Percentiles rank a stretch among this genome's conserved stretches.
Evolutionary conservation across 805 yeast species (phyloP).

Genomic region (Teunomyces pallodes): DNA sequence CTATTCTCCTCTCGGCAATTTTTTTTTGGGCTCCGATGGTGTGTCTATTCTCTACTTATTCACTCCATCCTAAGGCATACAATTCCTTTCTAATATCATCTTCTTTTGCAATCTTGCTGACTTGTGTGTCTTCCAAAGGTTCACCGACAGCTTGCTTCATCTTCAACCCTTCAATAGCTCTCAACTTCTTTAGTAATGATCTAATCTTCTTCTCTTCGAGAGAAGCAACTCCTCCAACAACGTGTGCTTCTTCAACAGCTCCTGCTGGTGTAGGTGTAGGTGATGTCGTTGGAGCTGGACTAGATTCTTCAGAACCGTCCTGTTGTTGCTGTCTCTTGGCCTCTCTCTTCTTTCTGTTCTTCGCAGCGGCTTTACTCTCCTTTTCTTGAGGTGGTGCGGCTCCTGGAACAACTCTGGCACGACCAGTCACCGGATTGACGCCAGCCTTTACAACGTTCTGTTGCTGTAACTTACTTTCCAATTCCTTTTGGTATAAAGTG

Average conservation of each 20-base stretch:
- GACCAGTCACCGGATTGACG: slow-evolving; percentile 23
- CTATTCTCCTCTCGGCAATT: background rate
- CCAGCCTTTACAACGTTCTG: slow-evolving; percentile 9
- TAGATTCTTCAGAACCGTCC: slow-evolving; percentile 7
- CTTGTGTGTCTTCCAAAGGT: slow-evolving; percentile 87
- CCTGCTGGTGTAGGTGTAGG: slow-evolving; percentile 14
- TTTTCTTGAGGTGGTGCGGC: slow-evolving; percentile 45
- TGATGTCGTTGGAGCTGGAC: slow-evolving; percentile 10
- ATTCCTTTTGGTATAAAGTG: slow-evolving; percentile 59
- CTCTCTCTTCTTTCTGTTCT: slow-evolving; percentile 74
- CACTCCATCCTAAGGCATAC: slow-evolving; percentile 65
- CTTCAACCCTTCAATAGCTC: slow-evolving; percentile 93
- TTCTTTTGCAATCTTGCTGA: slow-evolving; percentile 86
- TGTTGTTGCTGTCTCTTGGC: slow-evolving; percentile 38
- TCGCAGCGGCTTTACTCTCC: slow-evolving; percentile 64
- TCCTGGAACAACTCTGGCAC: slow-evolving; percentile 54
- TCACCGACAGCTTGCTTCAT: slow-evolving; percentile 82
- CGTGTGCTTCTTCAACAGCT: slow-evolving; percentile 31
- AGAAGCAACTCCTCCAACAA: slow-evolving; percentile 61
- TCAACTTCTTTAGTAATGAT: slow-evolving; percentile 82
- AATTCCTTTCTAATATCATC: slow-evolving; percentile 74
- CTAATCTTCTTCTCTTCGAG: slow-evolving; percentile 92
- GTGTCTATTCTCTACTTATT: slow-evolving; percentile 15
- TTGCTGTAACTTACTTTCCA: slow-evolving; percentile 20
- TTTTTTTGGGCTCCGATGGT: background rate